Percentiles rank a stretch among this genome's conserved stretches.
These are phyloP conservation scores for Ceratobasidium sp. DNA, from an alignment of 1,284 basidiomycete species.

Conservation along the genomic window DNA sequence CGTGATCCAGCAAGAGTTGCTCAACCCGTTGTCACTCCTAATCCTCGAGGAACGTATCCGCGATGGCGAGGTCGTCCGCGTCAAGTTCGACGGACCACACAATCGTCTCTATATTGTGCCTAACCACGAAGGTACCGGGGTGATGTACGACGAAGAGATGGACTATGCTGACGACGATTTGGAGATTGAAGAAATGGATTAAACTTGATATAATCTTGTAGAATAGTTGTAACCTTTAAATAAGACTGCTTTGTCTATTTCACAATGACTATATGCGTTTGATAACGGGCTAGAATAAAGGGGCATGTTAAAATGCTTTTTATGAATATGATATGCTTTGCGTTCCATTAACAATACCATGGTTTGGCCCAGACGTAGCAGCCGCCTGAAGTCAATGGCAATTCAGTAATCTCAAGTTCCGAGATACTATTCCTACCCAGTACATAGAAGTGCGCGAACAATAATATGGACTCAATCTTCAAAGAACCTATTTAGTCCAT, in stretches of 20 bases:
- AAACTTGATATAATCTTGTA: neutral
- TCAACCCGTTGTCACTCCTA: slow-evolving; percentile 91
- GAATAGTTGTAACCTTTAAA: neutral
- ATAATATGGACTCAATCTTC: slow-evolving; percentile 7
- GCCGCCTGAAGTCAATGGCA: no score
- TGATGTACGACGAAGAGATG: slow-evolving; percentile 59
- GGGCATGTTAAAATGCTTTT: no score
- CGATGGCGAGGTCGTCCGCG: slow-evolving; percentile 81
- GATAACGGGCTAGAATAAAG: neutral
- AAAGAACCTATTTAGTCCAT: slow-evolving; percentile 82
- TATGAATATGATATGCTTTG: no score
- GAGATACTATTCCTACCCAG: no score
- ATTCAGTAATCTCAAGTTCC: no score
- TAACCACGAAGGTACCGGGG: slow-evolving; percentile 79
- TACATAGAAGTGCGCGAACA: neutral
- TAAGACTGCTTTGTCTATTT: neutral
- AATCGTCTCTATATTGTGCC: slow-evolving; percentile 85
- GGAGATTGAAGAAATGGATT: slow-evolving; percentile 84
- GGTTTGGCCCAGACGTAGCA: no score
- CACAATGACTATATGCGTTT: neutral
- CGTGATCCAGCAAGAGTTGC: slow-evolving; percentile 90
- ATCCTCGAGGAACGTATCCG: slow-evolving; percentile 85
- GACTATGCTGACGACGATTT: slow-evolving; percentile 72
- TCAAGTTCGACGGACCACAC: slow-evolving; percentile 84
- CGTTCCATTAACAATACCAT: no score